These are phyloP conservation scores for Teratosphaeria zuluensis DNA, from an alignment of 2,329 filamentous ascomycete genomes.

Conservation along the genomic window DNA sequence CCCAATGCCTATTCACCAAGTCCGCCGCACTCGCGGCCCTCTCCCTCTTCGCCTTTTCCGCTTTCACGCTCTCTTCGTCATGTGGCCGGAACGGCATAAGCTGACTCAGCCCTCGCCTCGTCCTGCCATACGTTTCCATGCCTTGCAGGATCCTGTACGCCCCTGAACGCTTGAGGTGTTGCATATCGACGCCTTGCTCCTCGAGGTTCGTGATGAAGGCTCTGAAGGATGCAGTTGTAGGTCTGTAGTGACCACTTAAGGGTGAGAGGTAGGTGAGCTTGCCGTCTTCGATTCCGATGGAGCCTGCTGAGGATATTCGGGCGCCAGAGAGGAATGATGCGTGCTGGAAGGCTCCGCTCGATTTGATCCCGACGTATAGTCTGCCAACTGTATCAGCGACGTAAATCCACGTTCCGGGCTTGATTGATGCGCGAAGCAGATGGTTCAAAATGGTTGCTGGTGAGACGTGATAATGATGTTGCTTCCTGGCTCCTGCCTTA, in stretches of 20 bases:
- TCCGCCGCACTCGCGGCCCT: slow-evolving; percentile 2
- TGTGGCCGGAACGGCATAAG: not conserved
- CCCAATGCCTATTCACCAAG: slow-evolving; percentile 8
- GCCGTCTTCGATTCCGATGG: slow-evolving; percentile 74
- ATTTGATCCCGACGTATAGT: slow-evolving; percentile 82
- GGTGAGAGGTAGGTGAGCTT: slow-evolving; percentile 62
- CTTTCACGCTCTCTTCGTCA: not conserved
- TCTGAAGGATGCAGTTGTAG: slow-evolving; percentile 71
- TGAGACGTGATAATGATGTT: slow-evolving; percentile 56
- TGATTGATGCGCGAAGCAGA: slow-evolving; percentile 64
- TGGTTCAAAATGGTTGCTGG: slow-evolving; percentile 68
- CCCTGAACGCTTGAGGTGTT: slow-evolving; percentile 64
- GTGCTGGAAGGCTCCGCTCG: slow-evolving; percentile 78
- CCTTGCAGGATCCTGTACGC: slow-evolving; percentile 72
- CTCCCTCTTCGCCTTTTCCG: not conserved
- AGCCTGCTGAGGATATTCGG: slow-evolving; percentile 70
- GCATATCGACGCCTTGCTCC: slow-evolving; percentile 66
- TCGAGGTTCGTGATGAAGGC: slow-evolving; percentile 66
- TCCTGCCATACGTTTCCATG: slow-evolving; percentile 66
- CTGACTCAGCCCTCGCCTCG: slow-evolving; percentile 48
- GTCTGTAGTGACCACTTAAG: slow-evolving; percentile 67
- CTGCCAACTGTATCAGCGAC: slow-evolving; percentile 75
- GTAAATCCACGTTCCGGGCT: slow-evolving; percentile 88
- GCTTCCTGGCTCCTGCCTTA: slow-evolving; percentile 30
- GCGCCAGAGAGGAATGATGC: slow-evolving; percentile 80